Evolutionary conservation across 371 early-diverging fungal genomes (phyloP).

Genomic region (Apophysomyces sp.): DNA sequence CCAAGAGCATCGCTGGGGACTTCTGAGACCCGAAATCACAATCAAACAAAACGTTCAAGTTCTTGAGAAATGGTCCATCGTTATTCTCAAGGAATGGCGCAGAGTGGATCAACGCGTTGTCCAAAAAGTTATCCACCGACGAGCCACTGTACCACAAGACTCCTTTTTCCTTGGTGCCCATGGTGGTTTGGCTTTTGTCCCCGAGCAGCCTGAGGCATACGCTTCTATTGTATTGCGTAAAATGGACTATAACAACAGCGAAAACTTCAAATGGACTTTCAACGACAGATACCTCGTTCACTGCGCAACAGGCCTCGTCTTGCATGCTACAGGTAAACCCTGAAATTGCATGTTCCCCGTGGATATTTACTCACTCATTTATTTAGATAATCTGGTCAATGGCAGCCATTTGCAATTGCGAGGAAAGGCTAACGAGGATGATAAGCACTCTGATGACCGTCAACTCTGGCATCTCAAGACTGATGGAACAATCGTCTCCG

Average conservation of each 20-base stretch:
- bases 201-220: conserved; percentile 26
- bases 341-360: neutral
- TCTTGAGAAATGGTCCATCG: conserved; percentile 15
- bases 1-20: conserved; percentile 26
- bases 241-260: conserved; percentile 10
- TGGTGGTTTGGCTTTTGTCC: conserved; percentile 25
- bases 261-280: conserved; percentile 44
- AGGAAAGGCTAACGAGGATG: conserved; percentile 8
- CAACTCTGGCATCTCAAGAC: conserved; percentile 40
- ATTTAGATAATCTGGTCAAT: conserved; percentile 21
- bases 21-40: conserved; percentile 18
- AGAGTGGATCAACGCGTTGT: neutral
- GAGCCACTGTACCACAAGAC: conserved; percentile 20
- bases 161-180: conserved; percentile 22
- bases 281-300: conserved; percentile 49
- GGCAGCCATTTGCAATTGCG: conserved; percentile 26
- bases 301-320: conserved; percentile 37
- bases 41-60: conserved; percentile 9
- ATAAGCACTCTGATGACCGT: conserved; percentile 16
- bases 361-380: neutral
- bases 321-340: conserved; percentile 32
- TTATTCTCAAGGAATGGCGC: conserved; percentile 20
- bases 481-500: conserved; percentile 37
- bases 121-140: conserved; percentile 14
- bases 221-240: conserved; percentile 4